phyloP scores from a whole-genome alignment of 768 basidiomycete genomes.

The Crassisporium funariophilum region DNA sequence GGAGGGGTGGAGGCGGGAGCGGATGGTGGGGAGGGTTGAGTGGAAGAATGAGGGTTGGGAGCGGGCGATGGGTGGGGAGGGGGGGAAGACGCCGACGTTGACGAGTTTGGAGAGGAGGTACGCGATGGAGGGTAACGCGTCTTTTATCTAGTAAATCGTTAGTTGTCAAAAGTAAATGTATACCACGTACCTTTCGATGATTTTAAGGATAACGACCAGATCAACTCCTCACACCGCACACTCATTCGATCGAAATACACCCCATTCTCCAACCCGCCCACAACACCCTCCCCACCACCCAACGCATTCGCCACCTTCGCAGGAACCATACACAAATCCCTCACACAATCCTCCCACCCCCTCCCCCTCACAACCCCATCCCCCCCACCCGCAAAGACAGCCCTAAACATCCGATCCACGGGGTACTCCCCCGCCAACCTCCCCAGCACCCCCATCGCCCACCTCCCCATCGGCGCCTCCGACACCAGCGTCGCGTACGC shows the following conservation, averaged over 20 bases:
- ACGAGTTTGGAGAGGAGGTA: constrained; percentile 69
- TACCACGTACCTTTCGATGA: constrained; percentile 42
- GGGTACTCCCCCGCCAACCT: constrained; percentile 65
- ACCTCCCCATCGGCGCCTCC: constrained; percentile 48
- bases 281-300: constrained; percentile 42
- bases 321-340: constrained; percentile 65
- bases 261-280: constrained; percentile 54
- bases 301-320: constrained; percentile 77
- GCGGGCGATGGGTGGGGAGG: constrained; percentile 46
- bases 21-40: constrained; percentile 50
- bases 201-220: constrained; percentile 44
- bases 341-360: constrained; percentile 79
- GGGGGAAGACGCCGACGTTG: constrained; percentile 66
- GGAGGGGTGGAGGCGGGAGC: constrained; percentile 26
- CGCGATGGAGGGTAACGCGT: constrained; percentile 42
- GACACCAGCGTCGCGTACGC: constrained; percentile 67
- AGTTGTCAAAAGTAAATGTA: constrained; percentile 1
- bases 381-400: constrained; percentile 38
- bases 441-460: constrained; percentile 54
- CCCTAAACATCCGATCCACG: constrained; percentile 64
- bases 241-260: constrained; percentile 57
- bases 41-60: constrained; percentile 76
- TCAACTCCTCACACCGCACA: constrained; percentile 51
- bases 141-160: constrained; percentile 27
- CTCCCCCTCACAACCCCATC: constrained; percentile 33